Evolutionary conservation across 768 basidiomycete species (phyloP).

Genomic region (Atractiella rhizophila): DNA sequence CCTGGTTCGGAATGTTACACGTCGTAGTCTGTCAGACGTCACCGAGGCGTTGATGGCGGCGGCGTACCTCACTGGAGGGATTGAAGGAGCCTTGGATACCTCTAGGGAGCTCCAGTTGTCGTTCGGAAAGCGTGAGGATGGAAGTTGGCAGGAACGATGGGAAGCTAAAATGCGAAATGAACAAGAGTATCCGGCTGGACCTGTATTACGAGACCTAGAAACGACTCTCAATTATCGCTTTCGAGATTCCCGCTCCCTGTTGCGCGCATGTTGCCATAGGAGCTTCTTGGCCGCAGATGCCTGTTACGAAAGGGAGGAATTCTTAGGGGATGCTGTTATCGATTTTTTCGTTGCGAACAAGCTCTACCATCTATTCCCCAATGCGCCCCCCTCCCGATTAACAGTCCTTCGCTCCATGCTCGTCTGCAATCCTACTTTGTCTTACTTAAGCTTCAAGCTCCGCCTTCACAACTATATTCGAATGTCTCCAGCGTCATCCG

Average conservation of each 20-base stretch:
- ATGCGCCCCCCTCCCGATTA: constrained; percentile 50
- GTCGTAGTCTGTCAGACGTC: constrained; percentile 57
- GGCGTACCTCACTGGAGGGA: constrained; percentile 44
- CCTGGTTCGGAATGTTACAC: constrained; percentile 31
- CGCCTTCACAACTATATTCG: constrained; percentile 39
- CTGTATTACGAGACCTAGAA: too few relatives aligned
- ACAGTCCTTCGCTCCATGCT: constrained; percentile 40
- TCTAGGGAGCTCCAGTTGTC: constrained; percentile 42
- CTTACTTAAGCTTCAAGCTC: constrained; percentile 41
- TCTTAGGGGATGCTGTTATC: constrained; percentile 62
- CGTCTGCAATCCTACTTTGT: constrained; percentile 48
- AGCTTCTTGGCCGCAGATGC: too few relatives aligned
- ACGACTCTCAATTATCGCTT: too few relatives aligned
- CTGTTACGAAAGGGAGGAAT: constrained; percentile 73
- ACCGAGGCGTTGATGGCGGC: constrained; percentile 70
- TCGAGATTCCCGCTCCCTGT: too few relatives aligned
- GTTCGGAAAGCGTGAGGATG: too few relatives aligned
- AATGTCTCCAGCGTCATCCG: constrained; percentile 40
- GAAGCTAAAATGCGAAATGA: too few relatives aligned
- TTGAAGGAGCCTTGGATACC: constrained; percentile 37
- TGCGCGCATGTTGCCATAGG: too few relatives aligned
- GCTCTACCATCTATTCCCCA: constrained; percentile 27
- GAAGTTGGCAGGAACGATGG: too few relatives aligned
- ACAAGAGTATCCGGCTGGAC: too few relatives aligned
- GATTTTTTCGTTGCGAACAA: constrained; percentile 30